Percentiles rank a stretch among this genome's conserved stretches.
Evolutionary conservation across 306 rosid genomes (phyloP).

Genomic region (Sicyos baderoa): DNA sequence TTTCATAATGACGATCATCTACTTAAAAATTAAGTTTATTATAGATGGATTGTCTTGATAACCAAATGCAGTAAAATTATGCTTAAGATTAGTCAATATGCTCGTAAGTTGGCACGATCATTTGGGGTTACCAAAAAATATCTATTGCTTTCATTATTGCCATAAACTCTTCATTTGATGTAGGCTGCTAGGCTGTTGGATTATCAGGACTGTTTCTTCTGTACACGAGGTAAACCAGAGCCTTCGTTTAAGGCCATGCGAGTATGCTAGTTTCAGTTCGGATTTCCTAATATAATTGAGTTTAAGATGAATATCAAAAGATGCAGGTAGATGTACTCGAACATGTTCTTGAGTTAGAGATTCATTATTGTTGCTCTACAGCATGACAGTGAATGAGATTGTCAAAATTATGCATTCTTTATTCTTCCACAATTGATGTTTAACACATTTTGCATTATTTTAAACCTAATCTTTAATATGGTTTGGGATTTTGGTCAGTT

Average conservation of each 20-base stretch:
- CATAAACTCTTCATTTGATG: not conserved
- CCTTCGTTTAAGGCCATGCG: not conserved
- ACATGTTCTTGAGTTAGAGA: not conserved
- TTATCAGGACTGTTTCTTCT: not conserved
- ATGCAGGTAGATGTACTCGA: no score
- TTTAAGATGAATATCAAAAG: not conserved
- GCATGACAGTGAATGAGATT: not conserved
- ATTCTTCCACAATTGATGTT: not conserved
- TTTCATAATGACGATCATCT: no score
- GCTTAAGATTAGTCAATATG: no score
- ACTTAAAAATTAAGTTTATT: no score
- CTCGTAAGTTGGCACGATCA: no score
- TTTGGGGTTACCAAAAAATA: no score
- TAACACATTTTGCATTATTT: not conserved
- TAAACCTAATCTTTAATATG: not conserved
- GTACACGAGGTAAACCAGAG: not conserved
- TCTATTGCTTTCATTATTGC: not conserved
- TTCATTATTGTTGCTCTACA: not conserved
- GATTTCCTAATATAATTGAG: not conserved
- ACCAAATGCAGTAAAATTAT: no score
- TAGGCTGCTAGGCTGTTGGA: not conserved
- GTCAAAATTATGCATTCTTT: not conserved
- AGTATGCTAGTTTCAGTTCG: not conserved
- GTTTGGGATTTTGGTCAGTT: not conserved
- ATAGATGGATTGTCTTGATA: no score